Conservation (phyloP, 768 basidiomycete genomes). For the Terana coerulea region DNA sequence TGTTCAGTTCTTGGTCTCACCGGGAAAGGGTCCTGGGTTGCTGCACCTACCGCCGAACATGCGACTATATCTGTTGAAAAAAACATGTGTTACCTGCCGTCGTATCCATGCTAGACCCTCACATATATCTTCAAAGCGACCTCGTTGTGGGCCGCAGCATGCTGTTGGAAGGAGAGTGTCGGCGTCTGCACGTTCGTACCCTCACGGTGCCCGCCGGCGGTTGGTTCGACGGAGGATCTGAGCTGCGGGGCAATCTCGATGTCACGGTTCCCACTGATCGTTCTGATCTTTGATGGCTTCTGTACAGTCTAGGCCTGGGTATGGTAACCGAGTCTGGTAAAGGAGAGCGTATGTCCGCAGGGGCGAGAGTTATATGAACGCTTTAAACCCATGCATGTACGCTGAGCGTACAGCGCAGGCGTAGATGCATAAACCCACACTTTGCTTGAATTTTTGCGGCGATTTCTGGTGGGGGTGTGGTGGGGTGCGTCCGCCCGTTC, state of each 20-base stretch:
- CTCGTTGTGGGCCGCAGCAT: not conserved
- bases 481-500: not conserved
- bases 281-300: not conserved
- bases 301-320: not conserved
- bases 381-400: not conserved
- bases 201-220: not conserved
- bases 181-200: not conserved
- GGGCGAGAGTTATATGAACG: not conserved
- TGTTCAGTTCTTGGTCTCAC: not conserved
- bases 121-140: not conserved
- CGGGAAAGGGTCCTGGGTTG: too few relatives aligned
- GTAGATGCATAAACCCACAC: not conserved
- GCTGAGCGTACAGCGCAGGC: not conserved
- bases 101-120: not conserved
- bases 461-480: not conserved
- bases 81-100: not conserved
- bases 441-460: not conserved
- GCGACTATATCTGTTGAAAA: too few relatives aligned
- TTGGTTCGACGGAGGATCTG: not conserved
- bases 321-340: not conserved
- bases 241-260: not conserved
- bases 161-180: not conserved
- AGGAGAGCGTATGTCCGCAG: not conserved
- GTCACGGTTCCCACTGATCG: not conserved
- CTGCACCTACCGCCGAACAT: too few relatives aligned